Evolutionary conservation across 208 protist species (phyloP), one percentile per base, ranked within the genome.

Genomic region (Trypanosomatidae sp.): DNA sequence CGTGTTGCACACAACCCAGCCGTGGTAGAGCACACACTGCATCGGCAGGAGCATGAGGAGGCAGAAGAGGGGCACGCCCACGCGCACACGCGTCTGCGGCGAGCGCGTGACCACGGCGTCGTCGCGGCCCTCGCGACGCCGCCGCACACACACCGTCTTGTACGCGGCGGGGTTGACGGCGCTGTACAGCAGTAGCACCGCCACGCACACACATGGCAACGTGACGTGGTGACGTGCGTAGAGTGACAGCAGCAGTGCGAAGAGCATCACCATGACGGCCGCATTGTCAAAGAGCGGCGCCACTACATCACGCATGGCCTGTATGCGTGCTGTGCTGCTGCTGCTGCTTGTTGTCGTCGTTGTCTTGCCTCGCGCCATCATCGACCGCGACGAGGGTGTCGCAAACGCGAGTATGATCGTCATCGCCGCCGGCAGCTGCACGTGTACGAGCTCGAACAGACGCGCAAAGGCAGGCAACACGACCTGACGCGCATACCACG

Each of bases 401-500:
- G 50, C 62, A 11, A 68, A 44, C 10, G 63, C 53, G 11, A 77
- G 19, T 1, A 50, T 24, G 6, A 69, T 38, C 1, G 55, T 65
- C 24, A 83, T 18, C 21, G 75, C n/a, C 8, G 71, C 35, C 41
- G 81, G 70, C 13, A 90, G 33, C 45, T 82, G 64, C 59, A 75
- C 16, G 48, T 61, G 61, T 46, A 80, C 43, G 18, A 73, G 44
- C 28, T 71, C 66, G 22, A 84, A 47, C 24, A 56, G 72, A 18
- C 66, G 56, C 21, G 48, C 47, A 52, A 87, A 86, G 27, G 54
- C 55, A 1, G 68, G 53, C 6, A 84, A 57, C 13, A 76, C 59
- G 23, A 83, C 56, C 55, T 87, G 73, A 4, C 73, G 69, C 54
- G 86, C 73, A 45, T 86, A 86, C 76, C 81, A 87, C 59, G 75